phyloP scores from a whole-genome alignment of 176 grass and related monocot species.

The Triticum urartu region DNA sequence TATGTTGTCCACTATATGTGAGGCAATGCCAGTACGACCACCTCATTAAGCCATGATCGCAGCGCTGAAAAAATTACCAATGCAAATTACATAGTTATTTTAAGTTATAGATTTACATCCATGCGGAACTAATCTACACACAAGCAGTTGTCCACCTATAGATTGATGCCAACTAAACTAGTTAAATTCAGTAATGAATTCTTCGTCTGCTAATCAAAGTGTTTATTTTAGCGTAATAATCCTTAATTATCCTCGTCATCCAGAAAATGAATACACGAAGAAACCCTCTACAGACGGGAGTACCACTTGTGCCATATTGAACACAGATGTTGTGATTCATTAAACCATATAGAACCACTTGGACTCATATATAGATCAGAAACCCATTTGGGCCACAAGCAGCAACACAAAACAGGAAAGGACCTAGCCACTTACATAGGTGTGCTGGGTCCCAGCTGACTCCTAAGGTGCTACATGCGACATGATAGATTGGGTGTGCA shows the following conservation, averaged over 20 bases:
- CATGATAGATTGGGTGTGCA: neutral
- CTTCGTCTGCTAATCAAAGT: neutral
- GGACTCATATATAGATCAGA: neutral
- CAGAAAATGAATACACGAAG: neutral
- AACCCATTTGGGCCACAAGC: conserved; percentile 8
- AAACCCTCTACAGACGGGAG: neutral
- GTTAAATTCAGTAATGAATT: neutral
- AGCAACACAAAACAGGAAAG: neutral
- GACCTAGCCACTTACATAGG: neutral
- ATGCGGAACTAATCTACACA: conserved; percentile 3
- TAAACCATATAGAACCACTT: neutral
- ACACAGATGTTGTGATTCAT: neutral
- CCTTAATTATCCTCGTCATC: neutral
- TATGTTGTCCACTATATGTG: neutral
- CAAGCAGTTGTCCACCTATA: neutral
- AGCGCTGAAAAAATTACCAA: neutral
- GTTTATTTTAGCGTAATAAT: neutral
- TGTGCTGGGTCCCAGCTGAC: neutral
- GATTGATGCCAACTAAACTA: neutral
- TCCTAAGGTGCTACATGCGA: neutral
- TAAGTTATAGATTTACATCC: conserved; percentile 4
- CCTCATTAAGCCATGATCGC: neutral
- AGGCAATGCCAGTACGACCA: neutral
- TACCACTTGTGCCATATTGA: neutral
- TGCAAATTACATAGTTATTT: neutral